These are phyloP conservation scores for Phanerodontia chrysosporium DNA, from an alignment of 768 basidiomycete species.

Conservation along the genomic window DNA sequence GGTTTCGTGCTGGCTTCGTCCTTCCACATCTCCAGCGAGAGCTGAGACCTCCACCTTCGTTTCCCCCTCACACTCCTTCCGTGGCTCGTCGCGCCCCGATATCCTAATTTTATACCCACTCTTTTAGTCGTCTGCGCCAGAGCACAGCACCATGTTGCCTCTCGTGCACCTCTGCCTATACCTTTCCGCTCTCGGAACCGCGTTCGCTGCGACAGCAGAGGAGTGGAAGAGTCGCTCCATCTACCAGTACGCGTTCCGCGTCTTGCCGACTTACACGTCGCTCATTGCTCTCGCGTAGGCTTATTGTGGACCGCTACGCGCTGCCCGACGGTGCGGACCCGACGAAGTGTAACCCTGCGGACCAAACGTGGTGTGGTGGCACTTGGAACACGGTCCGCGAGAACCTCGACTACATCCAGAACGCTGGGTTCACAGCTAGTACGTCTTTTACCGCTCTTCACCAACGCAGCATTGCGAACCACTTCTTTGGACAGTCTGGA, in stretches of 20 bases:
- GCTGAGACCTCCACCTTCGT: slow-evolving; percentile 13
- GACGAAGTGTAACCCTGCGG: slow-evolving; percentile 50
- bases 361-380: slow-evolving; percentile 80
- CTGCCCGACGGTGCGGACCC: slow-evolving; percentile 50
- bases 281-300: slow-evolving; percentile 29
- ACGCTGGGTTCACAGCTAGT: slow-evolving; percentile 80
- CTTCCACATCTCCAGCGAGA: background rate
- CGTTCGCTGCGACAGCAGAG: slow-evolving; percentile 59
- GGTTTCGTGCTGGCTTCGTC: slow-evolving; percentile 6
- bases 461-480: background rate
- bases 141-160: slow-evolving; percentile 17
- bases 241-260: slow-evolving; percentile 54
- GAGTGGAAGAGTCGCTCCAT: slow-evolving; percentile 76
- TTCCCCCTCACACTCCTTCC: slow-evolving; percentile 12
- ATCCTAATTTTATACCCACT: background rate
- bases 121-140: slow-evolving; percentile 7
- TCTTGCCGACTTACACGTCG: background rate
- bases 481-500: slow-evolving; percentile 56
- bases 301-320: slow-evolving; percentile 77
- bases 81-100: background rate
- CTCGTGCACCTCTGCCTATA: slow-evolving; percentile 24
- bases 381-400: slow-evolving; percentile 73
- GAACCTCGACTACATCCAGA: slow-evolving; percentile 82
- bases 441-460: slow-evolving; percentile 14
- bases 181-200: slow-evolving; percentile 27